phyloP scores from a whole-genome alignment of 352 stramenopile genomes.

The Halophytophthora polymorphica region DNA sequence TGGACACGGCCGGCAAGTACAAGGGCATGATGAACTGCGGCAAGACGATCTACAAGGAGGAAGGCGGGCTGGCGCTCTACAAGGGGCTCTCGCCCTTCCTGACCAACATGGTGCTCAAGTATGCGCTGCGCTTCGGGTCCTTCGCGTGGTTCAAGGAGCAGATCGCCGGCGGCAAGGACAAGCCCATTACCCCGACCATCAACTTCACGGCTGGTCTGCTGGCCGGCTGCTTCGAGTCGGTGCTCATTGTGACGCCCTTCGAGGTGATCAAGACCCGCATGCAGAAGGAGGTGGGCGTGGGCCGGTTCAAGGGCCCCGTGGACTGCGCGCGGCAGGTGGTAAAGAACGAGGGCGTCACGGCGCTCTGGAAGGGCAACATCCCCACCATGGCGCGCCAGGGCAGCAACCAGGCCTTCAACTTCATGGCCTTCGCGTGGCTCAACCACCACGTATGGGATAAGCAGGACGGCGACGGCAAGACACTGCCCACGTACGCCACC shows the following conservation, averaged over 20 bases:
- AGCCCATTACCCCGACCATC: constrained; percentile 61
- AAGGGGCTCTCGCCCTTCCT: constrained; percentile 85
- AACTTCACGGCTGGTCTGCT: constrained; percentile 90
- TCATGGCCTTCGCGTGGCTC: constrained; percentile 91
- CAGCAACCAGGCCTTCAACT: constrained; percentile 98
- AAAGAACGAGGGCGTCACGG: constrained; percentile 90
- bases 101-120: constrained; percentile 90
- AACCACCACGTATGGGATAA: constrained; percentile 93
- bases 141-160: constrained; percentile 88
- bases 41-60: constrained; percentile 76
- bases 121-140: constrained; percentile 83
- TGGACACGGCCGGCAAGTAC: constrained; percentile 75
- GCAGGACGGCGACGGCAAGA: constrained; percentile 87
- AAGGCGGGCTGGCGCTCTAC: constrained; percentile 75
- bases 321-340: constrained; percentile 93
- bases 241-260: constrained; percentile 96
- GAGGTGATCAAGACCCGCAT: constrained; percentile 99
- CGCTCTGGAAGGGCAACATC: constrained; percentile 95
- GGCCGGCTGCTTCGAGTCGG: constrained; percentile 93
- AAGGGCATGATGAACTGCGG: constrained; percentile 84
- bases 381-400: constrained; percentile 97
- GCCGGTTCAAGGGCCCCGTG: constrained; percentile 86
- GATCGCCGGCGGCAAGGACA: constrained; percentile 69
- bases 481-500: constrained; percentile 91
- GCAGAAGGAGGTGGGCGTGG: constrained; percentile 92